Evolutionary conservation across 225 moss, liverwort and hornwort genomes (phyloP), one percentile per base, ranked within the genome.

Genomic region (Ulota crispa): DNA sequence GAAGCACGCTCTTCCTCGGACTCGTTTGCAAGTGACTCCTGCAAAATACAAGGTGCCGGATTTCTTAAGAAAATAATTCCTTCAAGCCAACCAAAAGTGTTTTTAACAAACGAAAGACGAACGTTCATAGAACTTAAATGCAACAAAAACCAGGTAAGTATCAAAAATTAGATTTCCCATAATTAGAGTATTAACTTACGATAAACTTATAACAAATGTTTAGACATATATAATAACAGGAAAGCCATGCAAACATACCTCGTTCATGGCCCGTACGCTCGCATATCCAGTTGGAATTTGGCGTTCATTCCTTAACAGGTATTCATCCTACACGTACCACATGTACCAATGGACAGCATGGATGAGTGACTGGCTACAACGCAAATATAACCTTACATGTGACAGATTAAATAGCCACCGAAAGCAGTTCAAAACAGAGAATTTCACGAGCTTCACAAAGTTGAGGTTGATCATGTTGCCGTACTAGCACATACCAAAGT

Each of bases 1-100:
- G 85, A 85, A 66, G 75, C 79, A 23, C 87, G 83, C 78, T 92
- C 97, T 47, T 93, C 97, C 14, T 91, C 91, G 28, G 85, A 88
- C 73, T 94, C 94, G 78, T 80, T 85, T 66, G 76, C 85, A 65
- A 84, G 75, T 24, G 82, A 88, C 64, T 93, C 93, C 96, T 96
- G 92, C 85, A 78, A 23, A 53, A 73, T 18, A 59, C 41, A 59
- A 72, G 64, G 16, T 34, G 52, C 64, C 13, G 27, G 6, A 47
- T 69, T 61, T 36, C 69, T 57, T 83, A 36, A 77, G 15, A 72
- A 45, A n/a, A 7, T 19, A 59, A 13, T 26, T 57, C 61, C 67
- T 42, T 76, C 24, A 78, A 50, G 53, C n/a, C 37, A 34, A 72
- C 30, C 9, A 24, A 70, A 65, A 56, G 10, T 31, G n/a, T 8